Evolutionary conservation across 2,329 filamentous ascomycete species (phyloP), one percentile per base, ranked within the genome.

Genomic region (Aspergillus neotritici): DNA sequence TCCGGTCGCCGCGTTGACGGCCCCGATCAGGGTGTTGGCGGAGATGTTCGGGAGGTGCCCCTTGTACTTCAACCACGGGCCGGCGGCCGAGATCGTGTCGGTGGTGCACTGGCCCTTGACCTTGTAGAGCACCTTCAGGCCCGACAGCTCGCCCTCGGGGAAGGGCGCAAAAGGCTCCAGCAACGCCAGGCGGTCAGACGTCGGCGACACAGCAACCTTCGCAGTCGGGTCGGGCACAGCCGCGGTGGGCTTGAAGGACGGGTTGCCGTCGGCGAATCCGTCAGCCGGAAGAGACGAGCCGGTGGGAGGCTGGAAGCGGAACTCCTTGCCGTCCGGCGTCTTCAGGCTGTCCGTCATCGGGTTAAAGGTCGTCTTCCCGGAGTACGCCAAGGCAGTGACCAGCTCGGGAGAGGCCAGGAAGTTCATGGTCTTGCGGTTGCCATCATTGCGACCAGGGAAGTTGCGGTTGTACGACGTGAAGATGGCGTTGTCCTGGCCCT

Each of bases 21-120:
- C 93, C 41, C 89, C 93, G 70, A 96, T 96, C 53, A 98, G 81
- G 2, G 93, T 98, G 78, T 98, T 98, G 63, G 88, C 88, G 56
- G 84, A 86, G 67, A 98, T 98, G 75, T 98, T 98, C 66, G 93
- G 88, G 50, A 98, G 80, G 69, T 98, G 93, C 50, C 93, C 93
- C 77, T 97, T 97, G 81, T 97, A 98, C 72, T 97, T 97, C 55
- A 98, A 80, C 91, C 91, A 97, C 12, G 91, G 91, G 5, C 91
- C 91, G 1, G 91, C 91, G 29, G 91, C 91, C 31, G 90, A 97
- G 69, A 98, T 98, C 57, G 93, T 97, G 70, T 98, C 93, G 34
- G 93, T 98, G 44, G 93, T 98, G 77, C 93, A 98, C 73, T 98
- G 95, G 52, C 93, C 93, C 51, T 90, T 86, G 52, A 97, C 86